Base-by-base conservation (phyloP, 768 basidiomycete genomes). In the Russula vinacea region DNA sequence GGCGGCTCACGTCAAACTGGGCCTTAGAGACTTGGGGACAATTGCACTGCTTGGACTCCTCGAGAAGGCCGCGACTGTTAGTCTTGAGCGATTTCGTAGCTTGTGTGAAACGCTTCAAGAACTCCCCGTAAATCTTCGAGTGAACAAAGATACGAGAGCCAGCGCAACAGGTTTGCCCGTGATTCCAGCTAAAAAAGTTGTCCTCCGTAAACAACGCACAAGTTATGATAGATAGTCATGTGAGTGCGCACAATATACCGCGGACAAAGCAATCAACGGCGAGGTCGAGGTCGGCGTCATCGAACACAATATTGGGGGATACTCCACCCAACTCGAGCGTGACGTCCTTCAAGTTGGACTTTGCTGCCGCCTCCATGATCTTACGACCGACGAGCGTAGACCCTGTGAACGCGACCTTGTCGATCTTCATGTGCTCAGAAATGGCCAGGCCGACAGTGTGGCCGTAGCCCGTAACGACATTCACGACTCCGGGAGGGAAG, bases 131-230 rank as follows among this genome's bases (percentile, higher is more conserved):
- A 68, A 94, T 84, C 2, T 78, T 75, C 62, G 82, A 84, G 70
- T 93, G 92, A 7, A 94, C 89, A 70, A 81, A 92, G 69, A 94
- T 85, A 66, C 93, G 84, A 26, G 90, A 88, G 13, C 91, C 89
- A 10, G 90, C 91, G 67, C 83, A 84, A 76, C 92, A 93, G 16
- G 81, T 78, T 74, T 93, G 92, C 26, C 93, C 91, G 56, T 83
- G 82, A 70, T 89, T 90, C 76, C 76, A 84, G 77, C 85, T 88
- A 24, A 26, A 32, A 22, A 33, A 3, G 0, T n/a, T n/a, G n/a
- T 33, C 7, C 10, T 24, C 42, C 2, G 7, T 35, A 26, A 53
- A 42, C 32, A 35, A 40, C 35, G 26, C 13, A 37, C 17, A 7
- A 33, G 11, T 10, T 29, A 29, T 2, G 29, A 5, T 29, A 29